Evolutionary conservation across 192 early-diverging fungal species (phyloP).

Genomic region (Obelidium mucronatum): DNA sequence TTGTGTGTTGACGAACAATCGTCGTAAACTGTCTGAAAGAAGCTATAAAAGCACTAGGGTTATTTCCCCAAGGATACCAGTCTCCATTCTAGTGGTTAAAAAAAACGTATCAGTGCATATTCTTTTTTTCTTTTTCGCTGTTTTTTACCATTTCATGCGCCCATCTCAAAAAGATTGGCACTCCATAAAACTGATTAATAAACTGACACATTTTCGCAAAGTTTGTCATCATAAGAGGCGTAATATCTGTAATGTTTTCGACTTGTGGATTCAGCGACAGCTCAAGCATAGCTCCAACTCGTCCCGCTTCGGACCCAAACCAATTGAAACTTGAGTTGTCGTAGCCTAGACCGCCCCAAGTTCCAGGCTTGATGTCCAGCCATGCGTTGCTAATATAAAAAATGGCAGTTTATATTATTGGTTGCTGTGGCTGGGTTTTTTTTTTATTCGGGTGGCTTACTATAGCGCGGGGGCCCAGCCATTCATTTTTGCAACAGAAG

Average conservation of each 20-base stretch:
- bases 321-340: conserved; percentile 41
- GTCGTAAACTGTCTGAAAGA: conserved; percentile 38
- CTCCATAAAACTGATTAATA: conserved; percentile 46
- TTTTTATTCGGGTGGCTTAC: too few relatives aligned
- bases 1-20: conserved; percentile 44
- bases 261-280: conserved; percentile 43
- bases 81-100: not conserved
- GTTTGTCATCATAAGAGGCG: conserved; percentile 29
- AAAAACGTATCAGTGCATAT: too few relatives aligned
- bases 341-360: conserved; percentile 18
- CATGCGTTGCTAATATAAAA: conserved; percentile 45
- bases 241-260: conserved; percentile 26
- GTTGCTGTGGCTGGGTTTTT: too few relatives aligned
- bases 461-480: conserved; percentile 29
- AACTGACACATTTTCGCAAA: conserved; percentile 38
- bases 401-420: too few relatives aligned
- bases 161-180: conserved; percentile 54
- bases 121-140: too few relatives aligned
- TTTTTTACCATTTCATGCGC: conserved; percentile 63
- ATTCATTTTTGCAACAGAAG: conserved; percentile 7
- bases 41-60: conserved; percentile 39
- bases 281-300: conserved; percentile 45
- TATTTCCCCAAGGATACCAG: conserved; percentile 42
- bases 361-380: conserved; percentile 28
- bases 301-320: conserved; percentile 43